Percentiles rank a stretch among this genome's conserved stretches.
These are phyloP conservation scores for Kazachstania sp. DNA, from an alignment of 1,139 yeast species.

Conservation along the genomic window DNA sequence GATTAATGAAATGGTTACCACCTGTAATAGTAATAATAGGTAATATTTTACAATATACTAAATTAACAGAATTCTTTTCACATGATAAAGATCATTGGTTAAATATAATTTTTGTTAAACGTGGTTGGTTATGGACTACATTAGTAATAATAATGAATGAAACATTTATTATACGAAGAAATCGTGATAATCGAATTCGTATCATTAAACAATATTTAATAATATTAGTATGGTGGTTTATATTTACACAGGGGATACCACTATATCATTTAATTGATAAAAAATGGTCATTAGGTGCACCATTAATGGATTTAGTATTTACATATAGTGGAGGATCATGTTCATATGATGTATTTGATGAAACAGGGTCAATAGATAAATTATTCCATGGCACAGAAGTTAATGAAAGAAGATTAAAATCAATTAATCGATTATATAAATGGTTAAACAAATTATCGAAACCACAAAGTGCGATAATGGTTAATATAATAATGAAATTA, in stretches of 20 bases:
- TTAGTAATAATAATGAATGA: slow-evolving; percentile 21
- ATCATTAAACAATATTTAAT: slow-evolving; percentile 13
- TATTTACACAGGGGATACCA: slow-evolving; percentile 25
- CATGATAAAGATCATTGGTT: slow-evolving; percentile 36
- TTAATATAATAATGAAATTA: too few relatives aligned
- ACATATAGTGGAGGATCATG: slow-evolving; percentile 79
- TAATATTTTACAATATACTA: not conserved
- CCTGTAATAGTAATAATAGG: not conserved
- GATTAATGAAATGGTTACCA: not conserved
- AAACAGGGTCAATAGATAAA: slow-evolving; percentile 12
- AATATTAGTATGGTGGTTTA: slow-evolving; percentile 27
- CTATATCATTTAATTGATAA: slow-evolving; percentile 8
- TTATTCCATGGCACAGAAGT: slow-evolving; percentile 25
- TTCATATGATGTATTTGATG: slow-evolving; percentile 21
- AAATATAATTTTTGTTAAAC: slow-evolving; percentile 69
- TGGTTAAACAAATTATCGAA: slow-evolving; percentile 6
- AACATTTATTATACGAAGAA: not conserved
- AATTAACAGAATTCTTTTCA: not conserved
- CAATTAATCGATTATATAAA: slow-evolving; percentile 14
- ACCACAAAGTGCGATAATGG: not conserved
- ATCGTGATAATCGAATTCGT: not conserved
- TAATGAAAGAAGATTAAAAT: slow-evolving; percentile 11
- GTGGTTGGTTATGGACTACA: slow-evolving; percentile 93
- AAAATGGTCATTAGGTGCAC: slow-evolving; percentile 28
- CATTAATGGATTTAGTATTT: slow-evolving; percentile 83